phyloP scores from a whole-genome alignment of 1,284 basidiomycete genomes.

The Meripilus lineatus region DNA sequence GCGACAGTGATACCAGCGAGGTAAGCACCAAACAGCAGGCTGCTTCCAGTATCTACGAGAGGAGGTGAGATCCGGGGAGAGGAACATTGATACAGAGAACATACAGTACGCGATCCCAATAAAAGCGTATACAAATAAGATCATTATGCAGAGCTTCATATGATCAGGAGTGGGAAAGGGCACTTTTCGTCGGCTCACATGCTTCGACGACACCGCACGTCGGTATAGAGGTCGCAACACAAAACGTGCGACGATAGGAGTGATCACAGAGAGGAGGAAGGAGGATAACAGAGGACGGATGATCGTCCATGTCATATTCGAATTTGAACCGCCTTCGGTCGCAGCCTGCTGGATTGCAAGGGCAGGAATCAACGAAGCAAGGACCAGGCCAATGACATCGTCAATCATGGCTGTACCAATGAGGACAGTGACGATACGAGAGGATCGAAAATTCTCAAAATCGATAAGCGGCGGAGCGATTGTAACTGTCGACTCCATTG shows the following conservation, averaged over 20 bases:
- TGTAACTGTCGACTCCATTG: no score
- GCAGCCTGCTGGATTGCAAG: conserved; percentile 22
- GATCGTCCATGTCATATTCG: conserved; percentile 30
- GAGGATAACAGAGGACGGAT: conserved; percentile 36
- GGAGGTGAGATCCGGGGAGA: background rate
- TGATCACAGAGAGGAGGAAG: conserved; percentile 28
- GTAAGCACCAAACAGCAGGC: conserved; percentile 27
- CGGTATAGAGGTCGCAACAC: conserved; percentile 24
- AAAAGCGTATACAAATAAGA: no score
- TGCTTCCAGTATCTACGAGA: conserved; percentile 22
- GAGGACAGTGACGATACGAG: conserved; percentile 42
- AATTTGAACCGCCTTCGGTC: no score
- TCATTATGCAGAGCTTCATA: no score
- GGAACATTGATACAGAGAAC: background rate
- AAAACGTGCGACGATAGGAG: conserved; percentile 23
- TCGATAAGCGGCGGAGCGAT: no score
- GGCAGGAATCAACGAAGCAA: conserved; percentile 39
- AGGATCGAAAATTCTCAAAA: no score
- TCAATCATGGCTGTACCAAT: conserved; percentile 50
- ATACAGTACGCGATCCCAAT: no score
- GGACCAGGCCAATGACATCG: conserved; percentile 49
- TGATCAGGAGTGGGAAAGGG: no score
- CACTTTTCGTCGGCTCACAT: no score
- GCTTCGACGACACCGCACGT: no score
- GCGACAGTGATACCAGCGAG: conserved; percentile 22